phyloP scores from a whole-genome alignment of 2,329 filamentous ascomycete genomes.

The Cladosporium oxysporum region DNA sequence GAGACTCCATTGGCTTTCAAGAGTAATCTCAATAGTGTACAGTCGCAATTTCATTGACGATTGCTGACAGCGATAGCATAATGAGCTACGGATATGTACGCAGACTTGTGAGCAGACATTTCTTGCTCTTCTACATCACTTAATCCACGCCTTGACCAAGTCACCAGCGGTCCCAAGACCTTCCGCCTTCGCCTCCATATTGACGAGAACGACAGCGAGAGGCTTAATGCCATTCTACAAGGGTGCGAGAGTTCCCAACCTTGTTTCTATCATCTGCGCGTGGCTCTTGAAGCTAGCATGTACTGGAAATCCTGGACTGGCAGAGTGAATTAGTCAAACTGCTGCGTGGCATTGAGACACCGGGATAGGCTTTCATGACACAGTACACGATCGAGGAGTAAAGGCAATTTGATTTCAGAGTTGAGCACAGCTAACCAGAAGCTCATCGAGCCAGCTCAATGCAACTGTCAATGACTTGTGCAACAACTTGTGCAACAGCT shows the following conservation, averaged over 20 bases:
- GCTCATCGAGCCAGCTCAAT: background rate
- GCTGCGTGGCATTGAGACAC: background rate
- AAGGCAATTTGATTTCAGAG: background rate
- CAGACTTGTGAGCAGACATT: background rate
- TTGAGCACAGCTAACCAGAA: background rate
- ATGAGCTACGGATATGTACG: background rate
- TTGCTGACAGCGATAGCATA: background rate
- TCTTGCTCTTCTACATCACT: background rate
- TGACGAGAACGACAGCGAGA: background rate
- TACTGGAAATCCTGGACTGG: background rate
- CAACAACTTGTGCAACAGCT: background rate
- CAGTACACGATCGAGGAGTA: background rate
- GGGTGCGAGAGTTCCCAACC: too few species aligned
- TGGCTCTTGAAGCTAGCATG: background rate
- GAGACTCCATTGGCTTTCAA: background rate
- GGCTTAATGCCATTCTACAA: constrained; percentile 18
- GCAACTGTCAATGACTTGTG: background rate
- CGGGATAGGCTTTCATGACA: background rate
- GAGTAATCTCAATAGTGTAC: background rate
- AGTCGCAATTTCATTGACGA: background rate
- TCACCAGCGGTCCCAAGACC: background rate
- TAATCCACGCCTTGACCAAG: background rate
- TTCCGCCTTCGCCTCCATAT: background rate
- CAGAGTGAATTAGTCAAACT: background rate
- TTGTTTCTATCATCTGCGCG: background rate